Conservation (phyloP, 257 asterid genomes). For the Lantana camara region DNA sequence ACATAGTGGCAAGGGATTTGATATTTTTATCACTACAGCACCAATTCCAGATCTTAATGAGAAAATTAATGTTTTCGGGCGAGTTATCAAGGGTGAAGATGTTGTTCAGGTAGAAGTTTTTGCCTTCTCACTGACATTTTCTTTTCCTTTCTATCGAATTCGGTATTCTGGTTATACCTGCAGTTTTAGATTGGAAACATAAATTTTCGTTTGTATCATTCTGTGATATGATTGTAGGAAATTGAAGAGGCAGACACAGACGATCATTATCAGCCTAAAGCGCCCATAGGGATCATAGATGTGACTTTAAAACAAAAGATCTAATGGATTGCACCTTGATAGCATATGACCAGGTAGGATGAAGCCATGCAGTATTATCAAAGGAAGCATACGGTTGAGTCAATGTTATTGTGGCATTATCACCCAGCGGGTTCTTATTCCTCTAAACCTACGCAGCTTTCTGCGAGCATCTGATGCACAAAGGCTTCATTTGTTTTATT, state of each 20-base stretch:
- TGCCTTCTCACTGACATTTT: too few species aligned
- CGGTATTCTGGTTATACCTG: not conserved
- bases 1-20: conserved; percentile 64
- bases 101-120: conserved; percentile 75
- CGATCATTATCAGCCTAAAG: conserved; percentile 89
- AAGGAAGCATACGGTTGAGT: conserved; percentile 15
- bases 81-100: conserved; percentile 91
- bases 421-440: conserved; percentile 21
- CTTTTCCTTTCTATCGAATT: not conserved
- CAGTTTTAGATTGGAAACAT: not conserved
- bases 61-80: conserved; percentile 86
- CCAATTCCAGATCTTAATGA: conserved; percentile 90
- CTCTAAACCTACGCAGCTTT: conserved; percentile 20
- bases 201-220: conserved; percentile 11
- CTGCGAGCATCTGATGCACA: conserved; percentile 3
- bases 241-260: conserved; percentile 97
- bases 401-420: conserved; percentile 25
- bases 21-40: conserved; percentile 85
- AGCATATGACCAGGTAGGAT: conserved; percentile 18
- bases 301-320: conserved; percentile 61
- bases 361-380: conserved; percentile 18
- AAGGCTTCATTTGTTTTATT: conserved; percentile 29
- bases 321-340: conserved; percentile 27
- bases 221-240: conserved; percentile 55
- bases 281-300: conserved; percentile 65